Conservation (phyloP, 2,329 filamentous ascomycete species). For the Chalaropsis thielavioides region DNA sequence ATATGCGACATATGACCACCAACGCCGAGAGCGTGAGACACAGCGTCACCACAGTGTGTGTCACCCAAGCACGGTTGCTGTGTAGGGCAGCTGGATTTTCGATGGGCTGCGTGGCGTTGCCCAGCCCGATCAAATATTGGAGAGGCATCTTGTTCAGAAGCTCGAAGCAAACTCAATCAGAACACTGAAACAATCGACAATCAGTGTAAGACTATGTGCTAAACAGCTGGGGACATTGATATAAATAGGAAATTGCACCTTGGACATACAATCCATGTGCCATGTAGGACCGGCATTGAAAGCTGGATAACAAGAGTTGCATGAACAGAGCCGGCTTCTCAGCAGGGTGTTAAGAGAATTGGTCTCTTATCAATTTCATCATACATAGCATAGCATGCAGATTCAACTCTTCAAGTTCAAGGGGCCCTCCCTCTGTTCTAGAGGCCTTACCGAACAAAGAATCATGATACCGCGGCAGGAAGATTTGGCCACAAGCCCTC, state of each 20-base stretch:
- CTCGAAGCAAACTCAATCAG: not conserved
- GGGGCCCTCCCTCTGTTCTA: not conserved
- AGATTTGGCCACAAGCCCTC: not conserved
- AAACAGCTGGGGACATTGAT: not conserved
- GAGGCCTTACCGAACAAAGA: not conserved
- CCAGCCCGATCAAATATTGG: not conserved
- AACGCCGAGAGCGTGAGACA: slow-evolving; percentile 19
- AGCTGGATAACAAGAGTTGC: not conserved
- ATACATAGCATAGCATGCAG: not conserved
- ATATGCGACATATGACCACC: slow-evolving; percentile 21
- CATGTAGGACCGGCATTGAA: not conserved
- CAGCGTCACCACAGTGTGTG: slow-evolving; percentile 19
- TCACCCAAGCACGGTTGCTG: slow-evolving; percentile 17
- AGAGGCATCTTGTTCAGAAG: not conserved
- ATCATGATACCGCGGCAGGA: not conserved
- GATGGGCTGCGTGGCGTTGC: not conserved
- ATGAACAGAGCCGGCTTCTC: not conserved
- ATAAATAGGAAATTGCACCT: not conserved
- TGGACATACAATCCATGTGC: no score
- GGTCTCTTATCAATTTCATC: not conserved
- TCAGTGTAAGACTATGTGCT: not conserved
- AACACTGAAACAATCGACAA: not conserved
- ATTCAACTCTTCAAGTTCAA: not conserved
- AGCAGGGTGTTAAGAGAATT: not conserved
- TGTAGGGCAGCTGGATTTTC: not conserved